phyloP scores from a whole-genome alignment of 116 monocot species.

The Papilionanthe hybrid region DNA sequence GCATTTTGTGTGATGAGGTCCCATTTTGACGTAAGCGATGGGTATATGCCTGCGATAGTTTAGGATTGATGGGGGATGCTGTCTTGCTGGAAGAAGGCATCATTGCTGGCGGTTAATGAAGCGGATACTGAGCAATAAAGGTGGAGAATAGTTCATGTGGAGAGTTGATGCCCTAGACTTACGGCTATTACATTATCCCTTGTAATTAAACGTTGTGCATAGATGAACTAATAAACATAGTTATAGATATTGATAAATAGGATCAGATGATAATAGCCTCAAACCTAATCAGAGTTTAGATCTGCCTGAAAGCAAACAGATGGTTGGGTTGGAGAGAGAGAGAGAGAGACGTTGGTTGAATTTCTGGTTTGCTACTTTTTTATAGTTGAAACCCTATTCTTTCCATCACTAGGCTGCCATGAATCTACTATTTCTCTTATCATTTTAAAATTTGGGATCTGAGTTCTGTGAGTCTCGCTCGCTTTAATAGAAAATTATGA shows the following conservation, averaged over 20 bases:
- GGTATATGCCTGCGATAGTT: neutral
- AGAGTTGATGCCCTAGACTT: neutral
- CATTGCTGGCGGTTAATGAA: neutral
- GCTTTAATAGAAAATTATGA: too few relatives aligned
- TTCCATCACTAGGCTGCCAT: neutral
- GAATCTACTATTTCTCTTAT: neutral
- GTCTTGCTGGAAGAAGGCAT: neutral
- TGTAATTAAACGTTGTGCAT: neutral
- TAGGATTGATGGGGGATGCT: neutral
- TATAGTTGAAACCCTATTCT: neutral
- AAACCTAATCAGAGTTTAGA: neutral
- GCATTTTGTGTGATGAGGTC: neutral
- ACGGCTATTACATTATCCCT: neutral
- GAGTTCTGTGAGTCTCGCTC: too few relatives aligned
- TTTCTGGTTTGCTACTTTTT: neutral
- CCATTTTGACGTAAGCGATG: too few relatives aligned
- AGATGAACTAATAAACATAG: neutral
- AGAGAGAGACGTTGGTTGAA: neutral
- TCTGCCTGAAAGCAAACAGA: neutral
- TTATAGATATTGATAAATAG: neutral
- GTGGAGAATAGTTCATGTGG: neutral
- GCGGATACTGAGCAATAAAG: neutral
- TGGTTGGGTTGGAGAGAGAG: neutral
- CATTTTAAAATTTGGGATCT: too few relatives aligned
- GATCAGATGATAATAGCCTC: neutral